These are phyloP conservation scores for Clavulina sp. DNA, from an alignment of 768 basidiomycete species.

Conservation along the genomic window DNA sequence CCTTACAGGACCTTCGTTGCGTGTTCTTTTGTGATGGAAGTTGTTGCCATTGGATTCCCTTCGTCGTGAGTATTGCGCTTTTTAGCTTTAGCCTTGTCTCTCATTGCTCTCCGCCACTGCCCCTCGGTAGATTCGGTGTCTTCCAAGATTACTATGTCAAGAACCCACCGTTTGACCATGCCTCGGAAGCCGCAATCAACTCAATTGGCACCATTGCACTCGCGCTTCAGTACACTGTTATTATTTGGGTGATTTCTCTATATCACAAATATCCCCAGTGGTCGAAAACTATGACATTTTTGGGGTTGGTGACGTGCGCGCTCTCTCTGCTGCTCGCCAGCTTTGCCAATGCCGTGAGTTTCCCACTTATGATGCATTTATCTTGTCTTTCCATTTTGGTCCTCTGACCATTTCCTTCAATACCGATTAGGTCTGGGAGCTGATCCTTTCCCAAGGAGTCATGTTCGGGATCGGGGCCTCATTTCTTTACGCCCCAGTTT, in stretches of 20 bases:
- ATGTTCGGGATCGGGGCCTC: conserved; percentile 1
- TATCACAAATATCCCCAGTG: not conserved
- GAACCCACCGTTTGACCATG: not conserved
- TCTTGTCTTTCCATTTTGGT: not conserved
- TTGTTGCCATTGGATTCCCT: too few species aligned
- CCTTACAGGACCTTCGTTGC: too few species aligned
- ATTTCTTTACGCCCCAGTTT: not conserved
- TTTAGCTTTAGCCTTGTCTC: too few species aligned
- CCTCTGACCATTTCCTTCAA: not conserved
- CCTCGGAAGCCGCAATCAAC: not conserved
- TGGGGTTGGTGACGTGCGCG: not conserved
- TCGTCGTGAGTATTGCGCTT: too few species aligned
- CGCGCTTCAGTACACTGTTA: not conserved
- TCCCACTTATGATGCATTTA: not conserved
- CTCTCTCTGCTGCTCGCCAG: not conserved
- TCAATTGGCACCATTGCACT: not conserved
- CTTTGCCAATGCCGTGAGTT: not conserved
- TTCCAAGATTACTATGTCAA: conserved; percentile 5
- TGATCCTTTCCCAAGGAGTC: conserved; percentile 7
- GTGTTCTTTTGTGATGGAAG: too few species aligned
- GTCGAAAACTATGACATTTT: not conserved
- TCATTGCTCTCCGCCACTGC: too few species aligned
- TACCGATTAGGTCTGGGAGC: conserved; percentile 3
- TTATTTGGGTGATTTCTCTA: not conserved
- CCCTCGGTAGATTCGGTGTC: not conserved